Evolutionary conservation across 2,329 filamentous ascomycete genomes (phyloP).

Genomic region (Blastomyces emzantsi): DNA sequence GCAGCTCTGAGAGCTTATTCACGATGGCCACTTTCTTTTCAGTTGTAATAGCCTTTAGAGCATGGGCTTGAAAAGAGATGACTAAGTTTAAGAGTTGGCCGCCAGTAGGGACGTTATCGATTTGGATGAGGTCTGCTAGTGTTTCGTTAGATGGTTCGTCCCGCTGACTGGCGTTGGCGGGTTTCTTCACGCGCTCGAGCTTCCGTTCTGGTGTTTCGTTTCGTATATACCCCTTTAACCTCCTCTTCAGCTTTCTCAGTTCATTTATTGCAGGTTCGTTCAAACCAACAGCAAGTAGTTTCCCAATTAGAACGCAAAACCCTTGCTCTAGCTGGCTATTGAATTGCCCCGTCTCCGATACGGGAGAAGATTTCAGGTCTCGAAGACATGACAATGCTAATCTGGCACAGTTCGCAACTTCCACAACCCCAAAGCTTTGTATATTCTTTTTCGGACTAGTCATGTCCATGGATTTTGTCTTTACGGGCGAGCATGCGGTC

Average conservation of each 20-base stretch:
- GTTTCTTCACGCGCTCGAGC: slow-evolving; percentile 6
- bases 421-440: slow-evolving; percentile 19
- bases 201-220: slow-evolving; percentile 10
- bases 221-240: slow-evolving; percentile 29
- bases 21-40: slow-evolving; percentile 28
- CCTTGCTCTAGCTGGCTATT: slow-evolving; percentile 36
- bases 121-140: slow-evolving; percentile 31
- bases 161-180: not conserved
- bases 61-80: slow-evolving; percentile 34
- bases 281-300: slow-evolving; percentile 33
- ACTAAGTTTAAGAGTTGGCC: slow-evolving; percentile 26
- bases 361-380: slow-evolving; percentile 26
- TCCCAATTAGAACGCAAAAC: slow-evolving; percentile 35
- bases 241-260: slow-evolving; percentile 31
- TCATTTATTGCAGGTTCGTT: slow-evolving; percentile 35
- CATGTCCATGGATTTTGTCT: slow-evolving; percentile 16
- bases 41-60: slow-evolving; percentile 29
- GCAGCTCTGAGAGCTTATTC: slow-evolving; percentile 25
- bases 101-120: slow-evolving; percentile 25
- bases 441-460: slow-evolving; percentile 8
- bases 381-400: slow-evolving; percentile 33
- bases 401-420: slow-evolving; percentile 34
- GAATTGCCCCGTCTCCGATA: slow-evolving; percentile 15
- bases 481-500: slow-evolving; percentile 20
- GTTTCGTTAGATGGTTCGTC: slow-evolving; percentile 26